phyloP scores from a whole-genome alignment of 805 yeast genomes.

The Starmera quercuum region DNA sequence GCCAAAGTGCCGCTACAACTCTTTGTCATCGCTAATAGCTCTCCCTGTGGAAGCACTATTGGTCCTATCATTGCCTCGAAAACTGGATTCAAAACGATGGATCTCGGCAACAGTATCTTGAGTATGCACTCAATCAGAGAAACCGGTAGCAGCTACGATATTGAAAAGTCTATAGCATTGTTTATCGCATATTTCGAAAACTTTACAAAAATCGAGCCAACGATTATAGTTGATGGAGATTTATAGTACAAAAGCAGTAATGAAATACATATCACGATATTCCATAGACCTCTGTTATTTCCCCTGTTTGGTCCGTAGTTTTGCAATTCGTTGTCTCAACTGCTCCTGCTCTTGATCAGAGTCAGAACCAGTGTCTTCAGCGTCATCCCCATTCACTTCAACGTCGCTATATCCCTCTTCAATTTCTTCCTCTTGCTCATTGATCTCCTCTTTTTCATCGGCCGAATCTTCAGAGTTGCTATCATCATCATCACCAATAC shows the following conservation, averaged over 20 bases:
- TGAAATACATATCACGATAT: not conserved
- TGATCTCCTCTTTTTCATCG: constrained; percentile 23
- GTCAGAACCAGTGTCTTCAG: constrained; percentile 9
- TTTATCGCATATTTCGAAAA: constrained; percentile 55
- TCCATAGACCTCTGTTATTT: constrained; percentile 6
- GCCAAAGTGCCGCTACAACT: constrained; percentile 79
- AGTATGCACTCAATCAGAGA: constrained; percentile 94
- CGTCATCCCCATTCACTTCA: constrained; percentile 18
- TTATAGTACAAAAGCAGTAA: not conserved
- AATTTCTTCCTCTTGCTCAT: constrained; percentile 26
- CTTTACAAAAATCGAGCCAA: constrained; percentile 33
- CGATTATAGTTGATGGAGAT: constrained; percentile 30
- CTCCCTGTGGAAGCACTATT: constrained; percentile 94
- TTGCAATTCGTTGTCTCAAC: constrained; percentile 14
- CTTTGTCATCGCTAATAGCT: constrained; percentile 88
- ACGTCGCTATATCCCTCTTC: constrained; percentile 27
- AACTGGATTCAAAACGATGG: constrained; percentile 81
- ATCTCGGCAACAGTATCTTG: constrained; percentile 85
- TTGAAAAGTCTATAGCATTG: constrained; percentile 51
- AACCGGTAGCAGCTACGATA: constrained; percentile 77
- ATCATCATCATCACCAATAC: constrained; percentile 13
- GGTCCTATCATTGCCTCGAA: constrained; percentile 90
- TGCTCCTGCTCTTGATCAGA: constrained; percentile 17
- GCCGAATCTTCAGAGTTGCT: constrained; percentile 22
- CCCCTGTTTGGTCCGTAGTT: constrained; percentile 17